Evolutionary conservation across 2,329 filamentous ascomycete species (phyloP).

Genomic region (Fusarium bactridioides): DNA sequence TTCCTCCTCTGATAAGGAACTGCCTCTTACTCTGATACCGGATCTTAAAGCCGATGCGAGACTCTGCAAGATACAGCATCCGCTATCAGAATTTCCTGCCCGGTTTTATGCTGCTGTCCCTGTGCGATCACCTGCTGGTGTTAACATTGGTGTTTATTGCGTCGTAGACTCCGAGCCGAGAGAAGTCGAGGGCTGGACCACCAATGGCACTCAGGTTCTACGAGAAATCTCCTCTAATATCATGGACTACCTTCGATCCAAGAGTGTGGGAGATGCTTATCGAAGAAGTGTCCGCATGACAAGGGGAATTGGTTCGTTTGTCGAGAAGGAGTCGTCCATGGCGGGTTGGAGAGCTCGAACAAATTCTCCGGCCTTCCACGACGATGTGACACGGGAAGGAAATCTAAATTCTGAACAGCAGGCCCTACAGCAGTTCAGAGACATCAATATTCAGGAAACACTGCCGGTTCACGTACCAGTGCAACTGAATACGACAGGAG

Average conservation of each 20-base stretch:
- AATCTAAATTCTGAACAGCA: constrained; percentile 23
- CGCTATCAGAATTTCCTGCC: constrained; percentile 24
- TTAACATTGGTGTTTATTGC: constrained; percentile 53
- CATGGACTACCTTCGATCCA: constrained; percentile 49
- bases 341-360: constrained; percentile 36
- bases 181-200: constrained; percentile 33
- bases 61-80: constrained; percentile 39
- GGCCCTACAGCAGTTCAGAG: constrained; percentile 8
- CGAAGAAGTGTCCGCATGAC: constrained; percentile 49
- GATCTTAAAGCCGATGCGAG: constrained; percentile 45
- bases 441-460: neutral
- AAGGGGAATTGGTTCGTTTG: constrained; percentile 49
- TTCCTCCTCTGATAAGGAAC: neutral
- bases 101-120: constrained; percentile 53
- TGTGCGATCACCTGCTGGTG: constrained; percentile 47
- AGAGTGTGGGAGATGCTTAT: constrained; percentile 39
- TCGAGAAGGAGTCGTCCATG: constrained; percentile 46
- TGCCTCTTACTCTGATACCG: constrained; percentile 47
- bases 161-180: constrained; percentile 35
- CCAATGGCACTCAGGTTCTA: constrained; percentile 39
- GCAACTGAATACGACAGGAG: constrained; percentile 2
- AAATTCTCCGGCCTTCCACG: constrained; percentile 7
- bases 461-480: constrained; percentile 2
- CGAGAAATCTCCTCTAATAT: constrained; percentile 44
- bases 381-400: constrained; percentile 17